Base-by-base conservation (phyloP, 1,284 basidiomycete species). In the Acaromyces ingoldii region DNA sequence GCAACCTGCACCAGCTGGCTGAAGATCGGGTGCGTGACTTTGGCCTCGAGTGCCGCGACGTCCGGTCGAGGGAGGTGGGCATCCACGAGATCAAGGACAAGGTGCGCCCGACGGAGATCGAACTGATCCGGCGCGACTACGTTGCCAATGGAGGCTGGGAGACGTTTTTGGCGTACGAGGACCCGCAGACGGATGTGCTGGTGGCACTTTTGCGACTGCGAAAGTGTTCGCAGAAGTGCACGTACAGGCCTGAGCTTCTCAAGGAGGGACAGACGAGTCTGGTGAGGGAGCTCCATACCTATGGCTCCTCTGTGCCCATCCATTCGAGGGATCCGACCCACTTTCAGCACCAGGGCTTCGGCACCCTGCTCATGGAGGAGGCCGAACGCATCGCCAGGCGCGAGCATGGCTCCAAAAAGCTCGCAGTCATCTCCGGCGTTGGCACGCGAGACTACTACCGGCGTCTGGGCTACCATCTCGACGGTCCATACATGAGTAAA, bases 51-150 rank as follows among this genome's bases (percentile, higher is more conserved):
- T 99, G 95, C 77, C 84, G 95, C 49, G 95, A 99, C 76, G 93
- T 99, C 26, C 85, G 95, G 41, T 95, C 89, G 79, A 87, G 95
- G 46, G 95, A 99, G 82, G 95, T 99, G 40, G 95, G 95, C 38
- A 87, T 96, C 52, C 92, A 97, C 77, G 95, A 99, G 78, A 98
- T 99, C 49, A 95, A 99, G 76, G 85, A 95, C 80, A 92, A 95
- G 78, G 89, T 97, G 42, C 85, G 91, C 34, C 95, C 95, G 44
- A 89, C 93, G 71, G 88, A 91, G 28, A 88, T 96, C 51, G 95
- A 99, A 77, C 85, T 99, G n/a, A 84, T 99, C 31, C 84, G 95
- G 49, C 82, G 95, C 45, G 95, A 99, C 77, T 99, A 99, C 77
- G 81, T 88, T 2, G 95, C 95, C 25, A 99, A 98, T 69, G 77